Percentiles rank a stretch among this genome's conserved stretches.
phyloP scores from a whole-genome alignment of 2,329 filamentous ascomycete species.

The Calonectria hongkongensis region DNA sequence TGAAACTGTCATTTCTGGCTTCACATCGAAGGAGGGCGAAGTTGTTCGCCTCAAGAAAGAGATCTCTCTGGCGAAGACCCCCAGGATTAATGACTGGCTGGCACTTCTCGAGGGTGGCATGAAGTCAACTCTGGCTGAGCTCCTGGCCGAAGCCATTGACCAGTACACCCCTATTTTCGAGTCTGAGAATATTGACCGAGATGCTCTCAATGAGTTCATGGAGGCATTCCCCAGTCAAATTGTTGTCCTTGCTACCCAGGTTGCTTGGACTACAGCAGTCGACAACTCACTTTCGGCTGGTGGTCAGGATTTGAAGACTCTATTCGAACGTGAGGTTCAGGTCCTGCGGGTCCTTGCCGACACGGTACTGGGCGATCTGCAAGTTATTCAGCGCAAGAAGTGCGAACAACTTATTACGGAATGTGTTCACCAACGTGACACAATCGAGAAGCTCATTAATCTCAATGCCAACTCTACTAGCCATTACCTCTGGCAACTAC shows the following conservation, averaged over 20 bases:
- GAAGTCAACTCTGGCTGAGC: slow-evolving; percentile 94
- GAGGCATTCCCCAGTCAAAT: slow-evolving; percentile 92
- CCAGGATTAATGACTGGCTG: slow-evolving; percentile 99
- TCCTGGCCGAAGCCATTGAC: slow-evolving; percentile 89
- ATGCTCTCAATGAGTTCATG: slow-evolving; percentile 87
- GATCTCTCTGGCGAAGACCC: slow-evolving; percentile 93
- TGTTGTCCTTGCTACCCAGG: slow-evolving; percentile 94
- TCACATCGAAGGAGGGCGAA: slow-evolving; percentile 97
- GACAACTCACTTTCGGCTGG: slow-evolving; percentile 84
- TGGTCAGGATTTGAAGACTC: slow-evolving; percentile 79
- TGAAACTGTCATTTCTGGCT: slow-evolving; percentile 90
- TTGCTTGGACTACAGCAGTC: slow-evolving; percentile 92
- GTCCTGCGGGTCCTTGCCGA: slow-evolving; percentile 90
- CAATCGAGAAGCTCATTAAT: slow-evolving; percentile 89
- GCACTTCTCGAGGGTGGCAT: slow-evolving; percentile 92
- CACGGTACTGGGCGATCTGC: slow-evolving; percentile 92
- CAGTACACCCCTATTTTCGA: slow-evolving; percentile 88
- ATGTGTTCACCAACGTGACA: slow-evolving; percentile 97
- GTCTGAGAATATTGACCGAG: slow-evolving; percentile 80
- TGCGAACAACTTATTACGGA: slow-evolving; percentile 99
- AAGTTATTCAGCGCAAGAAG: slow-evolving; percentile 92
- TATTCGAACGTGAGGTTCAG: slow-evolving; percentile 89
- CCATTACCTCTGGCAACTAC: slow-evolving; percentile 94
- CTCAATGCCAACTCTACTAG: slow-evolving; percentile 83
- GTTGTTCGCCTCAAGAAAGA: slow-evolving; percentile 90